Conservation (phyloP, 345 rosid genomes). For the Raphanus sativus region DNA sequence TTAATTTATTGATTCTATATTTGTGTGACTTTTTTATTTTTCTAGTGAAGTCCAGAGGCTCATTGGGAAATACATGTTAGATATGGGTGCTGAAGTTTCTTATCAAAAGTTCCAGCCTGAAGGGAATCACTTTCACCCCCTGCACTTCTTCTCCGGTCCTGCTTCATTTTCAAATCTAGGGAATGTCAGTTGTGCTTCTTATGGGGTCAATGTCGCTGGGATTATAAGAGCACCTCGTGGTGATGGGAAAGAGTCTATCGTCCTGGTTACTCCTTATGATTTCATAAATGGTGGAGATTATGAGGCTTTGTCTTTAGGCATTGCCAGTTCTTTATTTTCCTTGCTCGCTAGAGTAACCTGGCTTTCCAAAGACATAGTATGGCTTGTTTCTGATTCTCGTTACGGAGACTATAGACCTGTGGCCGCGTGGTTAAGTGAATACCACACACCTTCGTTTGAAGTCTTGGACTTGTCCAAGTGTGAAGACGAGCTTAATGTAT, state of each 20-base stretch:
- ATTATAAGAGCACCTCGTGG: slow-evolving; percentile 93
- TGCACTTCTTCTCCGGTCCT: slow-evolving; percentile 72
- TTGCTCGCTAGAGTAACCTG: slow-evolving; percentile 81
- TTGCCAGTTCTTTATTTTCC: slow-evolving; percentile 68
- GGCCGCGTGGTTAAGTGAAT: slow-evolving; percentile 82
- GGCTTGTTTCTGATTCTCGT: slow-evolving; percentile 86
- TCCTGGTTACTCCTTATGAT: slow-evolving; percentile 84
- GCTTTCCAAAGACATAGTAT: slow-evolving; percentile 89
- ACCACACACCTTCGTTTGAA: slow-evolving; percentile 65
- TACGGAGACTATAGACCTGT: slow-evolving; percentile 84
- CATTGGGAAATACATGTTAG: slow-evolving; percentile 60
- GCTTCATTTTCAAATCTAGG: slow-evolving; percentile 43
- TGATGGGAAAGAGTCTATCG: slow-evolving; percentile 93
- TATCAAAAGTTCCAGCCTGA: slow-evolving; percentile 74
- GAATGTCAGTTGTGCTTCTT: slow-evolving; percentile 57
- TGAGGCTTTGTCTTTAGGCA: slow-evolving; percentile 65
- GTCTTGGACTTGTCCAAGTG: slow-evolving; percentile 36
- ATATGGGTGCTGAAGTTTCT: slow-evolving; percentile 82
- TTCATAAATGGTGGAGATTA: slow-evolving; percentile 46
- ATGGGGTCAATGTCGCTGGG: slow-evolving; percentile 56
- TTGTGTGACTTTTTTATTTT: background rate
- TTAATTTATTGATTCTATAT: background rate
- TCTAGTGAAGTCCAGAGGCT: slow-evolving; percentile 63
- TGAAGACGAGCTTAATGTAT: slow-evolving; percentile 38
- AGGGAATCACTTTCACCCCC: slow-evolving; percentile 61